Evolutionary conservation across 139 green algal species (phyloP).

Genomic region (Bryopsis sp.): DNA sequence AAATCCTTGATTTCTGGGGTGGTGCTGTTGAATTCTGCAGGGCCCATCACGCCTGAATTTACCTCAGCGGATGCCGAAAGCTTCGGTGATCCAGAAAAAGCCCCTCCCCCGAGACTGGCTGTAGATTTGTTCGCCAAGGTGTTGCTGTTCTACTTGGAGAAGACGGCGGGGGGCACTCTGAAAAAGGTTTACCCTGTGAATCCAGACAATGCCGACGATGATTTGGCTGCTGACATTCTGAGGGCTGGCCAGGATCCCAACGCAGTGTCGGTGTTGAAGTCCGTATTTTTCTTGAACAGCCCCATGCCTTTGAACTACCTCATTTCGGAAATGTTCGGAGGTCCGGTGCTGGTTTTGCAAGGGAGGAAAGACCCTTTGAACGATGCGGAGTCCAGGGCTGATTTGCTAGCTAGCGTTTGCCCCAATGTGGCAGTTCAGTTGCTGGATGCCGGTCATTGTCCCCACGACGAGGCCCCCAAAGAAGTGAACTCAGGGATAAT

Average conservation of each 20-base stretch:
- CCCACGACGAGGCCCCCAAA: conserved; percentile 71
- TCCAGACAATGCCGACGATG: conserved; percentile 61
- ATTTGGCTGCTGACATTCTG: conserved; percentile 79
- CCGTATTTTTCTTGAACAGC: conserved; percentile 79
- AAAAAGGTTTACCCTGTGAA: conserved; percentile 63
- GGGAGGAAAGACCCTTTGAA: conserved; percentile 71
- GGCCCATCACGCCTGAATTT: conserved; percentile 43
- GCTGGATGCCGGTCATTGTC: conserved; percentile 25
- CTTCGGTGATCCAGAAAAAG: conserved; percentile 1
- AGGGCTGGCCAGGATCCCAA: conserved; percentile 46
- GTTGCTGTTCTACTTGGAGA: conserved; percentile 54
- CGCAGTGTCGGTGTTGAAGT: conserved; percentile 52
- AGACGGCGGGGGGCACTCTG: conserved; percentile 44
- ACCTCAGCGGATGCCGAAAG: neutral
- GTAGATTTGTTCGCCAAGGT: conserved; percentile 21
- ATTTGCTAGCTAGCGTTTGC: conserved; percentile 36
- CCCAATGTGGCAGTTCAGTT: conserved; percentile 29
- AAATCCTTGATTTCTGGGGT: conserved; percentile 44
- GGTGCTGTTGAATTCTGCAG: conserved; percentile 55
- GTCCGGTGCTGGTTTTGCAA: conserved; percentile 68
- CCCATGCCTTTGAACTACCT: conserved; percentile 76
- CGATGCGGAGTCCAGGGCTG: conserved; percentile 50
- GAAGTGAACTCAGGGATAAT: conserved; percentile 48
- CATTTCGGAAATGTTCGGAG: conserved; percentile 46
- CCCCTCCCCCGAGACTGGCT: conserved; percentile 29